A percentile compares a stretch with the other conserved stretches of the same genome.
These are phyloP conservation scores for Colletotrichum sp. DNA, from an alignment of 2,329 filamentous ascomycete genomes.

Conservation along the genomic window DNA sequence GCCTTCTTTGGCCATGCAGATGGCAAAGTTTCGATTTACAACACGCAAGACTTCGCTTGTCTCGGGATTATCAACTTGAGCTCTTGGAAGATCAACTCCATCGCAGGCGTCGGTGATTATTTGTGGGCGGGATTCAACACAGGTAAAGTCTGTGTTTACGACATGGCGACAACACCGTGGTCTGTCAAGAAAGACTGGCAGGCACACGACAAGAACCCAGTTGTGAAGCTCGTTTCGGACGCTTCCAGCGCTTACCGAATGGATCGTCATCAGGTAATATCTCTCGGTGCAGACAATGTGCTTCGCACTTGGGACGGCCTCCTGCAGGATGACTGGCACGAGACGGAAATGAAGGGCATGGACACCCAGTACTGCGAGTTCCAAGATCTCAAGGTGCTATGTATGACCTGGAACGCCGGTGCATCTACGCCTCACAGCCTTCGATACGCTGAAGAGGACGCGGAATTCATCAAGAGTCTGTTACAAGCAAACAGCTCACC, in stretches of 20 bases:
- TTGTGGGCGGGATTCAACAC: conserved; percentile 96
- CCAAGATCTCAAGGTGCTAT: conserved; percentile 76
- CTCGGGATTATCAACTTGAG: conserved; percentile 85
- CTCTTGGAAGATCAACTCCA: conserved; percentile 91
- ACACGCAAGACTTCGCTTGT: conserved; percentile 75
- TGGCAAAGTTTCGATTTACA: conserved; percentile 95
- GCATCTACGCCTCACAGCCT: conserved; percentile 90
- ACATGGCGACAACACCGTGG: conserved; percentile 84
- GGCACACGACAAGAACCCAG: conserved; percentile 78
- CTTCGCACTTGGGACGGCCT: conserved; percentile 91
- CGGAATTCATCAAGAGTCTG: conserved; percentile 80
- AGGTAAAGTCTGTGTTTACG: conserved; percentile 92
- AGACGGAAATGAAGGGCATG: conserved; percentile 82
- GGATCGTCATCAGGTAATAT: conserved; percentile 83
- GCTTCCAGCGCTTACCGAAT: conserved; percentile 83
- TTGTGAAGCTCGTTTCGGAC: conserved; percentile 79
- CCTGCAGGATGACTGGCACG: conserved; percentile 93
- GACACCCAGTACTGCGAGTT: conserved; percentile 88
- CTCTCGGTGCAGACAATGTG: conserved; percentile 85
- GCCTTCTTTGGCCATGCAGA: conserved; percentile 93
- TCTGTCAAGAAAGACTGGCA: conserved; percentile 92
- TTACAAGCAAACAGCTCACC: conserved; percentile 78
- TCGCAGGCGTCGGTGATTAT: conserved; percentile 80
- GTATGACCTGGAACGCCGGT: conserved; percentile 97
- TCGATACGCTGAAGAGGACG: conserved; percentile 71